Base-by-base conservation (phyloP, 2,329 filamentous ascomycete species). In the Colletotrichum plurivorum region DNA sequence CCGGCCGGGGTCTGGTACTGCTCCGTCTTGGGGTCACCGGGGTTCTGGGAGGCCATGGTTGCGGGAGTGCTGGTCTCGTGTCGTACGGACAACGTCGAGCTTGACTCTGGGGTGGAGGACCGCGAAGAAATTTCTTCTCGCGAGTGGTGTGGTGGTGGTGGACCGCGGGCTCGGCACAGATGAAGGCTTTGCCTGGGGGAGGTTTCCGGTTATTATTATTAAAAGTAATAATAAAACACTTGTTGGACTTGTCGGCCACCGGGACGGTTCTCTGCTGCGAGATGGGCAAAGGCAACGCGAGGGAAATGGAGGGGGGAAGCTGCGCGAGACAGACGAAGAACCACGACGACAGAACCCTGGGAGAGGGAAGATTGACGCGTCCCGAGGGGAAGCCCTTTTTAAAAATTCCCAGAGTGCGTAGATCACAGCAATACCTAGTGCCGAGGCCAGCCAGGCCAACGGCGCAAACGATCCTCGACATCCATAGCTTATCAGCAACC, bases 401-500 rank as follows among this genome's bases (percentile, higher is more conserved):
- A 66, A 66, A 65, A 71, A 66, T 48, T 46, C 48, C 45, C 48
- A 52, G 59, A 36, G 31, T 67, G 46, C 56, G 57, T 66, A 54
- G 65, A 67, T 69, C 45, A 41, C 31, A 69, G 64, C 22, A 69
- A 63, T 48, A 56, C 67, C 62, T 71, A 56, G 62, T 64, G 66
- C 71, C 71, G 71, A 71, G 62, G 60, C 64, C 57, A 60, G 55
- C 64, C 57, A 60, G 55, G 51, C 49, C 52, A 41, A 55, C 31
- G 51, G 48, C 51, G 43, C 55, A 60, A 53, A 57, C n/a, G 63
- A 49, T 54, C 53, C 58, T 71, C 58, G 45, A 61, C 58, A 8
- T 36, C 31, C 31, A 52, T 52, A 63, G 66, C 71, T 72, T 72
- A 72, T 71, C 69, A 71, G 70, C 63, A 67, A 61, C 60, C 63